Conservation (phyloP, 441 rosid species). For the Melastoma candidum region DNA sequence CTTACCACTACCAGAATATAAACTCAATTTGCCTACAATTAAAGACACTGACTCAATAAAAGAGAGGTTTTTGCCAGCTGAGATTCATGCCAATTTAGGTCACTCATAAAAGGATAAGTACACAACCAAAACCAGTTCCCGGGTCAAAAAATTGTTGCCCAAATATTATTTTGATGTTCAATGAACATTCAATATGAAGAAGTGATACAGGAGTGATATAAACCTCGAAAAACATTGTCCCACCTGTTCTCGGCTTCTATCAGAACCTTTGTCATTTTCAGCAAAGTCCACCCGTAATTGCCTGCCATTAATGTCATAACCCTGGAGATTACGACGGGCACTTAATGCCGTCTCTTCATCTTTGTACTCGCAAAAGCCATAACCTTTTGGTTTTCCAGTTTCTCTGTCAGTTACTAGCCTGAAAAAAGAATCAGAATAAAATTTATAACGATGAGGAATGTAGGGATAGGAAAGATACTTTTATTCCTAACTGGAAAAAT, state of each 20-base stretch:
- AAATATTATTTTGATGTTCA: background rate
- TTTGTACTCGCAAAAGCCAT: conserved; percentile 96
- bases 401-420: conserved; percentile 93
- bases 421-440: conserved; percentile 25
- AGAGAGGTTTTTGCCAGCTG: no score
- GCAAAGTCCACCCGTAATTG: conserved; percentile 96
- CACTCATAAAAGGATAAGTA: no score
- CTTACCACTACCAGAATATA: no score
- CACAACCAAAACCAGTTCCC: no score
- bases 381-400: conserved; percentile 98
- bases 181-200: background rate
- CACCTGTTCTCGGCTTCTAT: conserved; percentile 74
- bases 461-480: no score
- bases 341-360: conserved; percentile 97
- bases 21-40: no score
- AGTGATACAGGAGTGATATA: background rate
- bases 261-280: conserved; percentile 93
- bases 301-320: conserved; percentile 89
- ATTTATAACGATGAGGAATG: conserved; percentile 5
- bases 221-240: background rate
- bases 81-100: no score
- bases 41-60: no score
- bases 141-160: no score
- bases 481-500: no score
- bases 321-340: conserved; percentile 97